Evolutionary conservation across 2,329 filamentous ascomycete genomes (phyloP).

Genomic region (Colletotrichum tofieldiae): DNA sequence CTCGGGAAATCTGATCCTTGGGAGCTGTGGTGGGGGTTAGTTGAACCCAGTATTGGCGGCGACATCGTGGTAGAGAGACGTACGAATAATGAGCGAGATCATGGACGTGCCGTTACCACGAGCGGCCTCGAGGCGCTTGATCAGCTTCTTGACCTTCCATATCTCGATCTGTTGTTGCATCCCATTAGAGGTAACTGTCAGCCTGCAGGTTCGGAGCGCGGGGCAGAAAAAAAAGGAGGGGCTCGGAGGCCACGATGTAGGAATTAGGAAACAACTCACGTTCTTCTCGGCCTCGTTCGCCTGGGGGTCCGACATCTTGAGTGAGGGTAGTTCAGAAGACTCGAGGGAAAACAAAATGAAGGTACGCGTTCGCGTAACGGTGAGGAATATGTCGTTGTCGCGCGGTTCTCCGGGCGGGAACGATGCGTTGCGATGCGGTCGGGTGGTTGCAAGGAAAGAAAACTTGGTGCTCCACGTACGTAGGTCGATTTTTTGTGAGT

Average conservation of each 20-base stretch:
- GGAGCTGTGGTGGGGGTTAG: slow-evolving; percentile 73
- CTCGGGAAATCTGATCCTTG: slow-evolving; percentile 97
- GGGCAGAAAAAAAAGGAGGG: slow-evolving; percentile 40
- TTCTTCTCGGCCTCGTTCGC: slow-evolving; percentile 99
- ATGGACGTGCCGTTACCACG: slow-evolving; percentile 99
- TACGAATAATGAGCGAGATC: slow-evolving; percentile 99
- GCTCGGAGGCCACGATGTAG: slow-evolving; percentile 28
- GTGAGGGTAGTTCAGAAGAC: slow-evolving; percentile 43
- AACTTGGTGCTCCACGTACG: slow-evolving; percentile 39
- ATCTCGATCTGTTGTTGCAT: slow-evolving; percentile 73
- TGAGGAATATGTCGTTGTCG: slow-evolving; percentile 38
- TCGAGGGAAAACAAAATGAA: slow-evolving; percentile 37
- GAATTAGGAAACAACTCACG: slow-evolving; percentile 60
- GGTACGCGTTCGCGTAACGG: slow-evolving; percentile 40
- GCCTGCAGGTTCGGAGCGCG: slow-evolving; percentile 41
- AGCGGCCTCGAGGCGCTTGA: slow-evolving; percentile 97
- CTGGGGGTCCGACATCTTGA: slow-evolving; percentile 89
- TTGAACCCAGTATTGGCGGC: slow-evolving; percentile 10
- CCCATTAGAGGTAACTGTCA: slow-evolving; percentile 41
- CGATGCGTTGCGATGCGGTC: slow-evolving; percentile 40
- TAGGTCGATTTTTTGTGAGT: slow-evolving; percentile 39
- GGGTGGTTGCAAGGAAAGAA: slow-evolving; percentile 39
- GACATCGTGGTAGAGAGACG: slow-evolving; percentile 37
- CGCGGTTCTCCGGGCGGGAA: slow-evolving; percentile 38
- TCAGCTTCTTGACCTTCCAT: slow-evolving; percentile 99